phyloP scores from a whole-genome alignment of 2,329 filamentous ascomycete genomes.

The Cladobotryum mycophilum region DNA sequence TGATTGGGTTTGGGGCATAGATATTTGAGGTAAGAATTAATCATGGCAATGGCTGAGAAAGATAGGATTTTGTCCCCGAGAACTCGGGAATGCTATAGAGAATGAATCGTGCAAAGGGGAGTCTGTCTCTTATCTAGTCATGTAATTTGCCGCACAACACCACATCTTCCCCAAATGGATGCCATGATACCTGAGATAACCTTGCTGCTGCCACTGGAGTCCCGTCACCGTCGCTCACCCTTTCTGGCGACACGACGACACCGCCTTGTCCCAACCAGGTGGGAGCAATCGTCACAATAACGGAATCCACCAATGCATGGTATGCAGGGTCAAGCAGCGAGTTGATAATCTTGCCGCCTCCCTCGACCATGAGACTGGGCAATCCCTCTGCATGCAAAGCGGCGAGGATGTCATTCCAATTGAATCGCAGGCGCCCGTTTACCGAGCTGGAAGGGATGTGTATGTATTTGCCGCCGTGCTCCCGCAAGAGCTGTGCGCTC shows the following conservation, averaged over 20 bases:
- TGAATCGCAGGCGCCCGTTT: conserved; percentile 39
- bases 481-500: conserved; percentile 37
- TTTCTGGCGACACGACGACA: conserved; percentile 68
- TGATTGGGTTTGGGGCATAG: background rate
- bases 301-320: conserved; percentile 60
- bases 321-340: conserved; percentile 61
- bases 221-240: conserved; percentile 43
- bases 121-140: too few species aligned
- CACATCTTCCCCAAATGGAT: conserved; percentile 73
- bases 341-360: conserved; percentile 77
- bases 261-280: conserved; percentile 83
- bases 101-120: too few species aligned
- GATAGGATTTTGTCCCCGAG: background rate
- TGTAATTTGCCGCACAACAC: conserved; percentile 66
- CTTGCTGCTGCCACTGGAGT: conserved; percentile 55
- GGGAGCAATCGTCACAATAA: conserved; percentile 85
- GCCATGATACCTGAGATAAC: conserved; percentile 63
- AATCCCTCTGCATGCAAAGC: conserved; percentile 55
- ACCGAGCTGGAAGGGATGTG: conserved; percentile 28
- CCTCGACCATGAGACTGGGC: conserved; percentile 84
- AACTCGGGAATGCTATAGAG: background rate
- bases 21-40: background rate
- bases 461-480: conserved; percentile 49
- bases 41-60: background rate
- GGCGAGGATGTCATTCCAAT: conserved; percentile 60